A percentile compares a stretch with the other conserved stretches of the same genome.
Conservation (phyloP, 192 early-diverging fungal genomes). For the Coemansia sp. region DNA sequence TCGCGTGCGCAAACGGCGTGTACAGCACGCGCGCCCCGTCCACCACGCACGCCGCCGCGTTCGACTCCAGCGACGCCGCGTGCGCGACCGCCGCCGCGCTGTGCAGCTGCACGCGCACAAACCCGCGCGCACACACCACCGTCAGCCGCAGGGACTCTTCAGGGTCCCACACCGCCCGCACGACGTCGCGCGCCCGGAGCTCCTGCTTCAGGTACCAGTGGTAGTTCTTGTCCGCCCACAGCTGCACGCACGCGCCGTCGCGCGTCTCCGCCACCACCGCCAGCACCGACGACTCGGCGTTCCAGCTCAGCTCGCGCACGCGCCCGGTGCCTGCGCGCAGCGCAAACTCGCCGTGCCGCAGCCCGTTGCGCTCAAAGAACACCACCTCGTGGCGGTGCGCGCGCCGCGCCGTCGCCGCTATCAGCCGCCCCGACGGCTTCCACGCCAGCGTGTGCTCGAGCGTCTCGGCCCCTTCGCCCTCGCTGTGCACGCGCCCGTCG, state of each 20-base stretch:
- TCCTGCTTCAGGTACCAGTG: constrained; percentile 96
- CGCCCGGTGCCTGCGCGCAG: constrained; percentile 54
- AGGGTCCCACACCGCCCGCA: constrained; percentile 74
- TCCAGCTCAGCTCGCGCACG: constrained; percentile 62
- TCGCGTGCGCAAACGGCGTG: constrained; percentile 58
- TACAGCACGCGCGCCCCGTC: constrained; percentile 59
- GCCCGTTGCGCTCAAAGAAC: constrained; percentile 93
- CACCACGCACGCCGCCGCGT: constrained; percentile 65
- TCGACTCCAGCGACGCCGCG: constrained; percentile 18
- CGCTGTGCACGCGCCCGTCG: constrained; percentile 78
- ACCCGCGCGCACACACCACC: constrained; percentile 28
- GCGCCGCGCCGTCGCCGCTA: constrained; percentile 62
- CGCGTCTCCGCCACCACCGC: constrained; percentile 59
- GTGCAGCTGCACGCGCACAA: constrained; percentile 15
- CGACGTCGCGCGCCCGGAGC: constrained; percentile 51
- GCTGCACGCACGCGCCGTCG: constrained; percentile 58
- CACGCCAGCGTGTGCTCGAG: constrained; percentile 82
- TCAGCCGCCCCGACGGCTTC: constrained; percentile 74
- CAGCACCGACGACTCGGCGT: constrained; percentile 82
- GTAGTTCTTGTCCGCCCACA: constrained; percentile 94
- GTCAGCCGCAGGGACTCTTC: constrained; percentile 67
- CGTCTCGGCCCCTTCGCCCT: constrained; percentile 69
- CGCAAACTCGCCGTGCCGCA: constrained; percentile 89
- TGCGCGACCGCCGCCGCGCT: constrained; percentile 12
- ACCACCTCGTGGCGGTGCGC: constrained; percentile 80